Base-by-base conservation (phyloP, 768 basidiomycete species). In the Suillus discolor region DNA sequence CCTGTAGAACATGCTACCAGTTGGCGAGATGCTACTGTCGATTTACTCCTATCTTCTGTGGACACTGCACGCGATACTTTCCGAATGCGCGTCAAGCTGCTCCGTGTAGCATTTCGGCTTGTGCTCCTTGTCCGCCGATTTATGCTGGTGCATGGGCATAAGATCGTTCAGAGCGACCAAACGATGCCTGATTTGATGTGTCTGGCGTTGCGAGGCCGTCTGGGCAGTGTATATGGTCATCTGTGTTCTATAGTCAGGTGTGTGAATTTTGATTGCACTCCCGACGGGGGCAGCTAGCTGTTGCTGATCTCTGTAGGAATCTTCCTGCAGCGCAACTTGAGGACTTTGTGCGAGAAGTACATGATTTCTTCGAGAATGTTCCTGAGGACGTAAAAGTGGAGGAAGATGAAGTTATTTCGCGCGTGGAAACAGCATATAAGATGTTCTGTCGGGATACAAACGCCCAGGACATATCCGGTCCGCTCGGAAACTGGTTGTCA, bases 171-270 rank as follows among this genome's bases (percentile, higher is more conserved):
- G 18, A 38, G 45, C 51, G 73, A 77, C 60, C 66, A 73, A 64
- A 73, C 53, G 38, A 69, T 70, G 63, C 76, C 73, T 59, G 80
- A 83, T 28, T 69, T 84, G 41, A 84, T 89, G 77, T 74, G 80
- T n/a, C 71, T 77, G 9, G 74, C 80, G 28, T 67, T 89, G 51
- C 79, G 78, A 23, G 86, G 85, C 4, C 79, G 79, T 6, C 68
- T 84, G 15, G 75, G 71, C 2, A 81, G 75, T 45, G 81, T 84
- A 54, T 73, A 82, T 31, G 85, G 80, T 62, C 75, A 80, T 66
- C 72, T 89, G 11, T 82, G 79, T 9, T 74, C 75, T n/a, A 79
- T 83, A 59, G 73, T 85, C 57, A 84, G 78, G 87, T 90, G 67
- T 59, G 83, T 62, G n/a, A 42, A 45, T 62, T 44, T 13, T 12